Evolutionary conservation across 768 basidiomycete species (phyloP).

Genomic region (Amanita polypyramis): DNA sequence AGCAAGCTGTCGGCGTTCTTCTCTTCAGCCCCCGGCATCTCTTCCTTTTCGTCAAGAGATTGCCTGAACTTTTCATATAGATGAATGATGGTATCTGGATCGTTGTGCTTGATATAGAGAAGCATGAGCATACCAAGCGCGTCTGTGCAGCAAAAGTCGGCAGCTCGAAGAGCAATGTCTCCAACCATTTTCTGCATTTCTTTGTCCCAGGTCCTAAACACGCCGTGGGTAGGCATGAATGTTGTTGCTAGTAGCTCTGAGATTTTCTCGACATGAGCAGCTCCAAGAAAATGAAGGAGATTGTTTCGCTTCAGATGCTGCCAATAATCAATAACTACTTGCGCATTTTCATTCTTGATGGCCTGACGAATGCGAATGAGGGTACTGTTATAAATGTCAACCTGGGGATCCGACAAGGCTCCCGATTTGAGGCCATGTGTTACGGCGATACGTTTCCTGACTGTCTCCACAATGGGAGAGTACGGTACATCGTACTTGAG

Average conservation of each 20-base stretch:
- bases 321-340: conserved; percentile 28
- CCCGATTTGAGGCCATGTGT: conserved; percentile 2
- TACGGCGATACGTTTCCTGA: conserved; percentile 9
- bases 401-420: conserved; percentile 10
- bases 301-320: conserved; percentile 28
- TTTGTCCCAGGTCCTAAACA: neutral
- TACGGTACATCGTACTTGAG: conserved; percentile 4
- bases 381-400: conserved; percentile 19
- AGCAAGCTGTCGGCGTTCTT: conserved; percentile 11
- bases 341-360: conserved; percentile 23
- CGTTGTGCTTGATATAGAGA: neutral
- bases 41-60: neutral
- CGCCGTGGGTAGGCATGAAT: conserved; percentile 11
- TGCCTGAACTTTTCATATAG: conserved; percentile 2
- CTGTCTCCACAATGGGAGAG: conserved; percentile 8
- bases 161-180: neutral
- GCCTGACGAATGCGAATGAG: conserved; percentile 29
- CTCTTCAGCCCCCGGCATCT: neutral
- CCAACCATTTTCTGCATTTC: neutral
- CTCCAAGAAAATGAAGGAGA: conserved; percentile 35
- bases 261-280: conserved; percentile 26
- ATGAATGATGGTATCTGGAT: neutral
- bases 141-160: neutral
- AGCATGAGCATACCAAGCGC: conserved; percentile 1
- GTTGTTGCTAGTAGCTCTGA: conserved; percentile 18